Evolutionary conservation across 208 protist genomes (phyloP), one percentile per base, ranked within the genome.

Genomic region (Wallacemonas collosoma): DNA sequence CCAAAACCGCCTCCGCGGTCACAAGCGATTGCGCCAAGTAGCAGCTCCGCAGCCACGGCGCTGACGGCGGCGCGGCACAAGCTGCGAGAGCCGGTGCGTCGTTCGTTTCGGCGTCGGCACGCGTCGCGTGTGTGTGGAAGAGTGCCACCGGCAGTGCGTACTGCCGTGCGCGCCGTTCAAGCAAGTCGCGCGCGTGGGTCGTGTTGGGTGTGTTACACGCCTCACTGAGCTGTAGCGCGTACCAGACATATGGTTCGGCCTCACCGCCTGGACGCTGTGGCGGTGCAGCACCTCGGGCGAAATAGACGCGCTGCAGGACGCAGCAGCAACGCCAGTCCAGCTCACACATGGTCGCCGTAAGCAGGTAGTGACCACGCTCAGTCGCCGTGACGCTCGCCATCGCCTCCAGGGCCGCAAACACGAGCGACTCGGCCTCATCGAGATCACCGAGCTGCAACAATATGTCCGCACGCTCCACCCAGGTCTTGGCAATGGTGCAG

Each of bases 271-370:
- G 0, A 38, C 15, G 6, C 43, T 66, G 47, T 5, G 51, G 14
- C 51, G 12, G 51, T 5, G 8, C 51, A 7, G 51, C 55, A 45
- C 70, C 73, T 15, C 80, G 45, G 67, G 76, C 69, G 15, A 85
- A 48, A 17, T 36, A 65, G 60, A 65, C 50, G 55, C 79, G 81
- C 56, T 83, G 72, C 17, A 89, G 61, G 17, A 72, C 68, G 50
- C 76, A 76, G 66, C 81, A 87, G 61, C 74, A 77, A 11, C 81
- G 80, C 81, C 85, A 89, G 51, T 89, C 75, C n/a, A 86, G 67
- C 62, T 89, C 85, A 56, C 85, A 89, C 70, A 89, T 76, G 35
- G 80, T 79, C 7, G 81, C 78, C 71, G 86, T 89, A 2, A 89
- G 73, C 5, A 87, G 71, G 65, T 85, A 89, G 60, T 89, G 81